A percentile compares a stretch with the other conserved stretches of the same genome.
Evolutionary conservation across 1,284 basidiomycete species (phyloP).

Genomic region (Somion occarium): DNA sequence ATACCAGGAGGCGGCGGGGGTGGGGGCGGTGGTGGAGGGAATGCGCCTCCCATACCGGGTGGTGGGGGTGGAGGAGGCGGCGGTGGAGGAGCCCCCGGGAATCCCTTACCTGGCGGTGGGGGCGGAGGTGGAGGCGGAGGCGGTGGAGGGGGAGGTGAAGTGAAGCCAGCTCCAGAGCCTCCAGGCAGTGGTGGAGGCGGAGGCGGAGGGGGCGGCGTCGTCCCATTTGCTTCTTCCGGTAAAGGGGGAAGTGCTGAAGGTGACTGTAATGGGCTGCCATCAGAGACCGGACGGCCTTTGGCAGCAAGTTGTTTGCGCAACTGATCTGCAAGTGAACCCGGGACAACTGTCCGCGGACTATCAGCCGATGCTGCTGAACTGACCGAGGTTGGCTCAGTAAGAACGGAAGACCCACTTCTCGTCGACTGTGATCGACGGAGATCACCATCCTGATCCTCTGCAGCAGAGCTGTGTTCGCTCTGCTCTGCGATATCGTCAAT

Average conservation of each 20-base stretch:
- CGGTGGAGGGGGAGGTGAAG: constrained; percentile 23
- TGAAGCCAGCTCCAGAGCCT: constrained; percentile 14
- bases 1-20: constrained; percentile 38
- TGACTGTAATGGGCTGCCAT: constrained; percentile 24
- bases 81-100: constrained; percentile 21
- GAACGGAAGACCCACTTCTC: constrained; percentile 41
- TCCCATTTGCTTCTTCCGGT: constrained; percentile 28
- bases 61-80: constrained; percentile 29
- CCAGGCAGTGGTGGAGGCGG: constrained; percentile 28
- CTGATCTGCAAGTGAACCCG: constrained; percentile 55
- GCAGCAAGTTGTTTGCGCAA: constrained; percentile 50
- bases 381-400: constrained; percentile 52
- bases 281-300: constrained; percentile 34
- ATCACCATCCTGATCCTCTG: constrained; percentile 47
- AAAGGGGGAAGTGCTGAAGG: constrained; percentile 34
- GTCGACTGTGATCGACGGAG: constrained; percentile 43
- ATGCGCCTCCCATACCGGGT: constrained; percentile 12
- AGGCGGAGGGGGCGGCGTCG: constrained; percentile 26
- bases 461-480: constrained; percentile 29
- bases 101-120: constrained; percentile 29
- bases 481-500: constrained; percentile 38
- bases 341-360: constrained; percentile 29
- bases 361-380: constrained; percentile 40
- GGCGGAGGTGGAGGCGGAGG: constrained; percentile 31
- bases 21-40: constrained; percentile 15